Conservation (phyloP, 1,284 basidiomycete species). For the Ceratobasidium sp. region DNA sequence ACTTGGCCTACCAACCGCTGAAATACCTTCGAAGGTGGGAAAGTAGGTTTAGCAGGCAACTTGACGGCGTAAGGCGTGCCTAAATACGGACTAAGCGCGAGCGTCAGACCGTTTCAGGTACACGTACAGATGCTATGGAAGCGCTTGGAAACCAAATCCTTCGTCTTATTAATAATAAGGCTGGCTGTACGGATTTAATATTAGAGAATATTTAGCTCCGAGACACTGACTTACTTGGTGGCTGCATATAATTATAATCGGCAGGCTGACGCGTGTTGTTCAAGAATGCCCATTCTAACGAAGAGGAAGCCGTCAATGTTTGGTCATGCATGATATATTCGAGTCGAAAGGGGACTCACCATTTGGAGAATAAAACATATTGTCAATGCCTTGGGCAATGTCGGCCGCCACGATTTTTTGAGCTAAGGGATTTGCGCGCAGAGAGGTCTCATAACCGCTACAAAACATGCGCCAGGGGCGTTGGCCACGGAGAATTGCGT, state of each 20-base stretch:
- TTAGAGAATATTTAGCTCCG: neutral
- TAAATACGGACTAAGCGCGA: neutral
- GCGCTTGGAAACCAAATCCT: slow-evolving; percentile 48
- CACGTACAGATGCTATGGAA: slow-evolving; percentile 56
- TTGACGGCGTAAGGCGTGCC: slow-evolving; percentile 56
- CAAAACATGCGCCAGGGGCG: slow-evolving; percentile 21
- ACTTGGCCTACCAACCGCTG: neutral
- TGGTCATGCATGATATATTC: slow-evolving; percentile 48
- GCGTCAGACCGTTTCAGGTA: slow-evolving; percentile 48
- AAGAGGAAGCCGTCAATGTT: slow-evolving; percentile 1
- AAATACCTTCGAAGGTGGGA: slow-evolving; percentile 63
- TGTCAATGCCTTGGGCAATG: slow-evolving; percentile 33
- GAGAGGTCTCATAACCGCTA: slow-evolving; percentile 66
- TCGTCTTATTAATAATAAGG: slow-evolving; percentile 7
- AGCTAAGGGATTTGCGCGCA: slow-evolving; percentile 52
- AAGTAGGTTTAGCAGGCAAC: slow-evolving; percentile 67
- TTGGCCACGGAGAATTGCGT: slow-evolving; percentile 58
- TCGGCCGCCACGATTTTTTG: slow-evolving; percentile 32
- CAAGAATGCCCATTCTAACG: slow-evolving; percentile 61
- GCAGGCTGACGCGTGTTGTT: slow-evolving; percentile 65
- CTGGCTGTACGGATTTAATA: neutral
- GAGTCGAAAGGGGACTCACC: slow-evolving; percentile 55
- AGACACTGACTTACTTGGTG: slow-evolving; percentile 53
- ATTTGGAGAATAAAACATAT: slow-evolving; percentile 29
- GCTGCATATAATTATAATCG: slow-evolving; percentile 66